phyloP scores from a whole-genome alignment of 2,329 filamentous ascomycete species.

The Xylaria sp. region DNA sequence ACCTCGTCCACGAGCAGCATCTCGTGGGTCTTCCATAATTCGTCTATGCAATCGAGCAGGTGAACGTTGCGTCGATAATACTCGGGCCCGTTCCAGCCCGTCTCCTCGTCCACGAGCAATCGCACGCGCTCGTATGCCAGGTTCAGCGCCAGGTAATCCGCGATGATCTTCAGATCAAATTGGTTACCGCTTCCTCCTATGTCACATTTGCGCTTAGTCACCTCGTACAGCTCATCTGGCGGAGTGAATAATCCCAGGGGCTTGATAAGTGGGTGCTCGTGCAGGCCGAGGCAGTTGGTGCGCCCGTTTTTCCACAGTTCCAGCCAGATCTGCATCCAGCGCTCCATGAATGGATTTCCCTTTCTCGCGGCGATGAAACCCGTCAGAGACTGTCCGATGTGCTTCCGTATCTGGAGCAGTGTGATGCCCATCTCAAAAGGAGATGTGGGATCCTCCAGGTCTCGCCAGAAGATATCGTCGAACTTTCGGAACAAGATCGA shows the following conservation, averaged over 20 bases:
- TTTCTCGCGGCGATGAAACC: conserved; percentile 11
- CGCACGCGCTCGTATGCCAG: conserved; percentile 2
- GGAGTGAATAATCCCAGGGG: not conserved
- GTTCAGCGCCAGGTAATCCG: not conserved
- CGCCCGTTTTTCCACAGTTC: conserved; percentile 18
- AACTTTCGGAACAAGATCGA: conserved; percentile 14
- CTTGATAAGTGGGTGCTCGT: conserved; percentile 18
- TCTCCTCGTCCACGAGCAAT: not conserved
- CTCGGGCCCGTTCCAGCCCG: not conserved
- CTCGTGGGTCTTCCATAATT: conserved; percentile 22
- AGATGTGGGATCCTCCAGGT: conserved; percentile 9
- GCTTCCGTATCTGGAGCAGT: conserved; percentile 7
- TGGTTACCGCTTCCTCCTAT: not conserved
- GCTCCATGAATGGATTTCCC: conserved; percentile 21
- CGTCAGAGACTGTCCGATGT: conserved; percentile 5
- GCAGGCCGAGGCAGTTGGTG: conserved; percentile 21
- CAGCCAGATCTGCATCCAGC: conserved; percentile 7
- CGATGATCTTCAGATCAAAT: not conserved
- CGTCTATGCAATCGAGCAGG: conserved; percentile 8
- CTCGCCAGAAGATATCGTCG: conserved; percentile 21
- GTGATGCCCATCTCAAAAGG: conserved; percentile 7
- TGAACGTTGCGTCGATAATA: not conserved
- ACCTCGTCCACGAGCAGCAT: conserved; percentile 18
- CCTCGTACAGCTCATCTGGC: not conserved
- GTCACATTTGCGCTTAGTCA: not conserved